Conservation (phyloP, 495 filamentous ascomycete genomes). For the Cudoniella acicularis region DNA sequence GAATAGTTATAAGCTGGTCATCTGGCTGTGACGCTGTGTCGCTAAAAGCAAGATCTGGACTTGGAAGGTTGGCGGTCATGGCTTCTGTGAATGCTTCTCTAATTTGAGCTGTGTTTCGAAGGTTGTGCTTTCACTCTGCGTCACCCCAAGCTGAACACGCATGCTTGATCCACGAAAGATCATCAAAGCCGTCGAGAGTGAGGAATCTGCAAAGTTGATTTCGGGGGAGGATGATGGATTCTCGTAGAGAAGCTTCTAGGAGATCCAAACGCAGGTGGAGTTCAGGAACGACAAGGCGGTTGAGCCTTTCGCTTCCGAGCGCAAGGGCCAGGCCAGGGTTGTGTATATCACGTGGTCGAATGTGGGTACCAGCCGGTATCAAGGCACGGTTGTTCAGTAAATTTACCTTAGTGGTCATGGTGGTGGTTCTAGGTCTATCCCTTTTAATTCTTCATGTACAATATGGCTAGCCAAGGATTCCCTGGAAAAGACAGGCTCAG, state of each 20-base stretch:
- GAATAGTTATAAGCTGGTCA: slow-evolving; percentile 15
- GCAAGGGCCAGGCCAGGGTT: no score
- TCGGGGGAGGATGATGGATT: background rate
- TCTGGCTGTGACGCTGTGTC: slow-evolving; percentile 24
- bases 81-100: slow-evolving; percentile 6
- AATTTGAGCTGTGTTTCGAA: slow-evolving; percentile 13
- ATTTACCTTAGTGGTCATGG: no score
- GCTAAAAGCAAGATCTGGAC: slow-evolving; percentile 18
- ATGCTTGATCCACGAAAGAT: slow-evolving; percentile 20
- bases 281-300: no score
- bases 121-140: slow-evolving; percentile 21
- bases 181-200: background rate
- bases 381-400: no score
- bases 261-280: no score
- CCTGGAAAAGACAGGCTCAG: no score
- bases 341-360: no score
- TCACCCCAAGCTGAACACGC: slow-evolving; percentile 18
- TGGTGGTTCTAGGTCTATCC: no score
- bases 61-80: slow-evolving; percentile 13
- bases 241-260: background rate
- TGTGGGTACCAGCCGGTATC: no score
- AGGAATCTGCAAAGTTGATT: background rate
- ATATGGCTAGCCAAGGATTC: no score
- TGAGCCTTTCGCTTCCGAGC: no score
- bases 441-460: no score